A percentile compares a stretch with the other conserved stretches of the same genome.
These are phyloP conservation scores for Fistulifera solaris DNA, from an alignment of 108 stramenopile genomes.

Conservation along the genomic window DNA sequence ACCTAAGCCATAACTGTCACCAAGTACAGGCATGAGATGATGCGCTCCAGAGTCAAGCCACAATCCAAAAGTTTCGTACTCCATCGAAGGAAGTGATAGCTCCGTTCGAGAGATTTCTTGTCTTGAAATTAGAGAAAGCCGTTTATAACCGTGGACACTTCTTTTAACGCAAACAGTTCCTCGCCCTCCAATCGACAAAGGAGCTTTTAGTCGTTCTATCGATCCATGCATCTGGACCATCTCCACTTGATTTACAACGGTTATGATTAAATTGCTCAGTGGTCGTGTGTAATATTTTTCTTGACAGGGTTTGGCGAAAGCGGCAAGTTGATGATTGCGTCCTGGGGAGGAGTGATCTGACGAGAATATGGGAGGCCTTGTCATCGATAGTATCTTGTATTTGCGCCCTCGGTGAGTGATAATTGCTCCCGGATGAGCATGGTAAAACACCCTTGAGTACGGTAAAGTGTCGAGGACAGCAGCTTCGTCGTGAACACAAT, in stretches of 20 bases:
- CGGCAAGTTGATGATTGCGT: slow-evolving; percentile 34
- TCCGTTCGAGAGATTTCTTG: slow-evolving; percentile 66
- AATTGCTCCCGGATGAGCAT: slow-evolving; percentile 81
- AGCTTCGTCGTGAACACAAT: slow-evolving; percentile 43
- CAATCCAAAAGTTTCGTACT: slow-evolving; percentile 84
- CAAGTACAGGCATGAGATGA: slow-evolving; percentile 28
- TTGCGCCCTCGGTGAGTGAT: slow-evolving; percentile 68
- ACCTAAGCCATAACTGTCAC: slow-evolving; percentile 56
- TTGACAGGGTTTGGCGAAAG: slow-evolving; percentile 60
- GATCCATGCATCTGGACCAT: not conserved
- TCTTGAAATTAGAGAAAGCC: slow-evolving; percentile 56
- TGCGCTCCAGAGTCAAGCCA: slow-evolving; percentile 85
- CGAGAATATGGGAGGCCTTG: slow-evolving; percentile 53
- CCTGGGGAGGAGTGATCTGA: slow-evolving; percentile 22
- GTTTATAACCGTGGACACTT: slow-evolving; percentile 76
- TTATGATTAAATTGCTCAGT: slow-evolving; percentile 58
- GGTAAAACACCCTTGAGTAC: slow-evolving; percentile 75
- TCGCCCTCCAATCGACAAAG: slow-evolving; percentile 52
- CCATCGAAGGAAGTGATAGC: slow-evolving; percentile 81
- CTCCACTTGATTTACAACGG: slow-evolving; percentile 68
- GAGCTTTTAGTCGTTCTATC: not conserved
- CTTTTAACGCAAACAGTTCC: slow-evolving; percentile 68
- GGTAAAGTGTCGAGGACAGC: slow-evolving; percentile 74
- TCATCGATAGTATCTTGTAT: slow-evolving; percentile 72
- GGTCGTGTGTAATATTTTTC: slow-evolving; percentile 62